A percentile compares a stretch with the other conserved stretches of the same genome.
Conservation (phyloP, 1,139 yeast species). For the Pichia sp. region DNA sequence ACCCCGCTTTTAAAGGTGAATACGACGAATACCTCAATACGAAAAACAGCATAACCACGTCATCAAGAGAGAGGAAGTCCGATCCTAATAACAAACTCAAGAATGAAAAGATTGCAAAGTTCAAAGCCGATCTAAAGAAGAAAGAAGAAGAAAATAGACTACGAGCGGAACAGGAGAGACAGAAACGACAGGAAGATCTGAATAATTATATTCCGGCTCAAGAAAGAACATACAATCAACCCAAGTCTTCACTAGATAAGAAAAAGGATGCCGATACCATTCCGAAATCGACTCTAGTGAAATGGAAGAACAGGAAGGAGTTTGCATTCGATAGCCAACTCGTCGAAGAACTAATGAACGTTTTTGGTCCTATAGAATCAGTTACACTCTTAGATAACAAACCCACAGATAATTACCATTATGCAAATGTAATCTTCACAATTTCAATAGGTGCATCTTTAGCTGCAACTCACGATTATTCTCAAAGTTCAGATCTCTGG, state of each 20-base stretch:
- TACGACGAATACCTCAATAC: conserved; percentile 36
- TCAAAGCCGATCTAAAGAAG: conserved; percentile 10
- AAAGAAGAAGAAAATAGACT: conserved; percentile 5
- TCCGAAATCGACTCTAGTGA: conserved; percentile 27
- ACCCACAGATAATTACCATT: conserved; percentile 36
- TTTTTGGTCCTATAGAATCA: conserved; percentile 41
- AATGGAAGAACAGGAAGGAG: conserved; percentile 46
- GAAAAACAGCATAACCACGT: neutral
- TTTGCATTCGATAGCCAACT: conserved; percentile 37
- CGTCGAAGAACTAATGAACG: conserved; percentile 41
- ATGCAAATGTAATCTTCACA: conserved; percentile 39
- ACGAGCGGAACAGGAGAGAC: neutral
- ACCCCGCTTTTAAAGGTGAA: conserved; percentile 32
- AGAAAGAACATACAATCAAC: neutral
- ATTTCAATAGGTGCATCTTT: conserved; percentile 31
- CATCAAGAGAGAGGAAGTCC: neutral
- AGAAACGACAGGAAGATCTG: conserved; percentile 14
- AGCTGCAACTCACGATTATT: conserved; percentile 45
- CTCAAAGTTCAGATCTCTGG: conserved; percentile 44
- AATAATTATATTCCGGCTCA: neutral
- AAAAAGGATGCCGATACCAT: neutral
- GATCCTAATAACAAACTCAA: neutral
- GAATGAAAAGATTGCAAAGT: neutral
- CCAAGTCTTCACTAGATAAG: neutral
- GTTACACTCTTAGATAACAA: conserved; percentile 22